Evolutionary conservation across 805 yeast genomes (phyloP).

Genomic region (Ogataea pini): DNA sequence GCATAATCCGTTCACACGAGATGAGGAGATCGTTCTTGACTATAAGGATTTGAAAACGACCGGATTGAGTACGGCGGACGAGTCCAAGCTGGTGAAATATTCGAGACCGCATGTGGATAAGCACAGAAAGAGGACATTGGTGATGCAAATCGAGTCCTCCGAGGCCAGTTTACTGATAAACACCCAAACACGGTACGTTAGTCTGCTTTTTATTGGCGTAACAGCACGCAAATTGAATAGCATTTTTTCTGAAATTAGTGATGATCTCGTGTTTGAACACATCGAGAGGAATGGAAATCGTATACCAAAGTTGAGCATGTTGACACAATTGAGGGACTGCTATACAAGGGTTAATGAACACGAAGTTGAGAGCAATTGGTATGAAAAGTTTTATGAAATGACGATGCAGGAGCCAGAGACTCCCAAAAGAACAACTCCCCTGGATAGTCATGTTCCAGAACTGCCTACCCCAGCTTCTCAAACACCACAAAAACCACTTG

Average conservation of each 20-base stretch:
- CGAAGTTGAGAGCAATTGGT: conserved; percentile 34
- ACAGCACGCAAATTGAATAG: conserved; percentile 28
- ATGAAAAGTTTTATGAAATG: conserved; percentile 16
- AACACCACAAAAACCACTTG: background rate
- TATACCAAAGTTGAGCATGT: conserved; percentile 23
- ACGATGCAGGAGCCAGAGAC: background rate
- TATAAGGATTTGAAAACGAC: conserved; percentile 46
- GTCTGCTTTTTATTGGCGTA: conserved; percentile 25
- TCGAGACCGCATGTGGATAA: conserved; percentile 49
- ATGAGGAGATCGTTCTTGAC: conserved; percentile 59
- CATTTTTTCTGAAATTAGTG: conserved; percentile 24
- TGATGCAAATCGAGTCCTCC: conserved; percentile 42
- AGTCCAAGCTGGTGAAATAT: conserved; percentile 32
- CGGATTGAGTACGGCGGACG: conserved; percentile 33
- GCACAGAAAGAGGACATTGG: conserved; percentile 35
- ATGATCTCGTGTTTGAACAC: conserved; percentile 31
- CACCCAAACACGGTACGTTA: conserved; percentile 31
- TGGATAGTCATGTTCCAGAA: background rate
- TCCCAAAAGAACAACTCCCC: background rate
- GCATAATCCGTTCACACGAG: conserved; percentile 50
- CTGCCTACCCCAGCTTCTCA: background rate
- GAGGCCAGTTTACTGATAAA: conserved; percentile 37
- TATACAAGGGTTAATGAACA: conserved; percentile 28
- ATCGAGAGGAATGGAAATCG: conserved; percentile 7
- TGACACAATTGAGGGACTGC: conserved; percentile 24